phyloP scores from a whole-genome alignment of 164 flowering plant genomes.

The Buxus sempervirens region DNA sequence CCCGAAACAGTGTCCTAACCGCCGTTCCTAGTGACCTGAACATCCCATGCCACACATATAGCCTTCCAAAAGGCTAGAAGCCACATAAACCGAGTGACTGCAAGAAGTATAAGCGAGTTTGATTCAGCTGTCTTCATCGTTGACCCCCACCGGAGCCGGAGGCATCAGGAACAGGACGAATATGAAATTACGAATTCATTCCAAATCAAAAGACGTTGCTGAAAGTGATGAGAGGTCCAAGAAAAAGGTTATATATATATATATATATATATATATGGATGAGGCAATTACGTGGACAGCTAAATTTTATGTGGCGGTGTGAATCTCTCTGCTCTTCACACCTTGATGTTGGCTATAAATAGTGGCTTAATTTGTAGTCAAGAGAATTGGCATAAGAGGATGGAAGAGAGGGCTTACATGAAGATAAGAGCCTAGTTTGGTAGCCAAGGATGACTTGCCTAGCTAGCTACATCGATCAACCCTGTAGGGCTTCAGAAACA shows the following conservation, averaged over 20 bases:
- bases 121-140: too few relatives aligned
- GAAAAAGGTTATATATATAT: neutral
- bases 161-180: neutral
- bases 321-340: neutral
- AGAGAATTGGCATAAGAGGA: slow-evolving; percentile 1
- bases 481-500: too few relatives aligned
- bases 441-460: slow-evolving; percentile 75
- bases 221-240: neutral
- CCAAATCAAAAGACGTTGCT: too few relatives aligned
- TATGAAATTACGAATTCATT: too few relatives aligned
- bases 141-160: too few relatives aligned
- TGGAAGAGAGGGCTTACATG: slow-evolving; percentile 48
- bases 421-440: slow-evolving; percentile 41
- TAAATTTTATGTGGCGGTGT: slow-evolving; percentile 7
- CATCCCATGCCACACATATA: too few relatives aligned
- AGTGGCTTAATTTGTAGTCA: slow-evolving; percentile 4
- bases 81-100: too few relatives aligned
- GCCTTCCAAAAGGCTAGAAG: too few relatives aligned
- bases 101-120: too few relatives aligned
- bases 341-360: slow-evolving; percentile 11
- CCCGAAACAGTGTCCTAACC: too few relatives aligned
- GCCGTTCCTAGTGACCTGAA: too few relatives aligned
- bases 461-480: too few relatives aligned
- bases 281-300: neutral
- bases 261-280: neutral